Conservation (phyloP, 1,284 basidiomycete genomes). For the Phlebopus sp. region DNA sequence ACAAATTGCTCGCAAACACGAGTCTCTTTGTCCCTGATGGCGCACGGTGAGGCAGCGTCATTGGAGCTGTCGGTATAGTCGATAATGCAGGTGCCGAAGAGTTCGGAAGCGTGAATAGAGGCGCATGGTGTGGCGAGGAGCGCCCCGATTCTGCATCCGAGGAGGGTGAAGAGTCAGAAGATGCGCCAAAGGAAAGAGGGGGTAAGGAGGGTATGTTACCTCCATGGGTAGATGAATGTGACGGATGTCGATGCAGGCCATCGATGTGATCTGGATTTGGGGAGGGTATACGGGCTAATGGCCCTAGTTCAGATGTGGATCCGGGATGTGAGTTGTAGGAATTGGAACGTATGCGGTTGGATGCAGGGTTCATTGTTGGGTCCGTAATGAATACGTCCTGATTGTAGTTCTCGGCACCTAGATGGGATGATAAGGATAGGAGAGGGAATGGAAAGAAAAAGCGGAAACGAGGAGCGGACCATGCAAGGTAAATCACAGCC, state of each 20-base stretch:
- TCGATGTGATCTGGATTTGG: constrained; percentile 85
- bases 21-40: constrained; percentile 72
- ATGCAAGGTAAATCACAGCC: not conserved
- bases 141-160: constrained; percentile 28
- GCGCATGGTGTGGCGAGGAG: constrained; percentile 28
- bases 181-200: constrained; percentile 20
- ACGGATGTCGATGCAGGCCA: constrained; percentile 68
- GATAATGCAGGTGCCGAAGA: constrained; percentile 88
- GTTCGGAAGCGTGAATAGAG: constrained; percentile 75
- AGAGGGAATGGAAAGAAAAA: constrained; percentile 3
- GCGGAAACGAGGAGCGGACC: not conserved
- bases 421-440: constrained; percentile 18
- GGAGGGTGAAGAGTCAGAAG: constrained; percentile 24
- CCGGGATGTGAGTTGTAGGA: constrained; percentile 68
- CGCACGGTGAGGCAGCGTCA: constrained; percentile 58
- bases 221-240: constrained; percentile 43
- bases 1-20: constrained; percentile 88
- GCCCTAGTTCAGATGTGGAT: constrained; percentile 57
- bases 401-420: constrained; percentile 63
- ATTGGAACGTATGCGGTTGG: constrained; percentile 66
- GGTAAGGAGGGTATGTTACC: constrained; percentile 24
- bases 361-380: constrained; percentile 36
- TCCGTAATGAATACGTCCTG: constrained; percentile 55
- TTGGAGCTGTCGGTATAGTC: constrained; percentile 45
- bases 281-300: constrained; percentile 74